A percentile compares a stretch with the other conserved stretches of the same genome.
Evolutionary conservation across 495 filamentous ascomycete genomes (phyloP).

Genomic region (Pseudomonodictys pantanalensis): DNA sequence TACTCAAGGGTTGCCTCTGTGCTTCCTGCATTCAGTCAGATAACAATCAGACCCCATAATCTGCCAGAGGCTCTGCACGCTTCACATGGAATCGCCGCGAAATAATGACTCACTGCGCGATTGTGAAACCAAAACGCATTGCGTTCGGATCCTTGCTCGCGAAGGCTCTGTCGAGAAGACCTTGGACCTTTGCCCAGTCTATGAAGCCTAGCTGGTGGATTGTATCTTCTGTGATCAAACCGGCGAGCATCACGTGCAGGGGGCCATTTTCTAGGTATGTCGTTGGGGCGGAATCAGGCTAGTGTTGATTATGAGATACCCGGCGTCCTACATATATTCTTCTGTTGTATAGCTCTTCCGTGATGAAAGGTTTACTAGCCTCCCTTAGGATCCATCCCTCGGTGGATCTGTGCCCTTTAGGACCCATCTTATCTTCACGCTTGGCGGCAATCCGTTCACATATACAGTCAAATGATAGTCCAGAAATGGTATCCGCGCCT

Average conservation of each 20-base stretch:
- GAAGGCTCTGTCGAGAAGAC: constrained; percentile 39
- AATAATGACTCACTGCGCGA: constrained; percentile 34
- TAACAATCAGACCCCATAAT: no score
- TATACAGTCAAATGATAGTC: constrained; percentile 53
- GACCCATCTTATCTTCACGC: constrained; percentile 46
- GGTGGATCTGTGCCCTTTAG: constrained; percentile 29
- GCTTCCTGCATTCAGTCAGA: no score
- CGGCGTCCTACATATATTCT: no score
- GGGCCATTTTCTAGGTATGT: constrained; percentile 39
- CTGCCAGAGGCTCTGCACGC: constrained; percentile 19
- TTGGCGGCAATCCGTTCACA: constrained; percentile 48
- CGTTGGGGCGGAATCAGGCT: constrained; percentile 45
- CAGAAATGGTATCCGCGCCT: constrained; percentile 51
- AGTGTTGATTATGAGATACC: no score
- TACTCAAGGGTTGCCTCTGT: no score
- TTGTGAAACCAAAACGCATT: constrained; percentile 25
- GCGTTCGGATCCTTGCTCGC: constrained; percentile 12
- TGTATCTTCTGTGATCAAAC: constrained; percentile 43
- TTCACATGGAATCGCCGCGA: constrained; percentile 29
- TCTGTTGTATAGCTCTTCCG: constrained; percentile 49
- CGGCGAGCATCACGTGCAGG: constrained; percentile 39
- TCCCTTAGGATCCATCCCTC: constrained; percentile 54
- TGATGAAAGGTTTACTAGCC: constrained; percentile 50
- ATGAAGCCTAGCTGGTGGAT: constrained; percentile 49
- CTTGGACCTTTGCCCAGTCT: constrained; percentile 34